phyloP scores from a whole-genome alignment of 2,329 filamentous ascomycete species.

The Triangularia verruculosa region DNA sequence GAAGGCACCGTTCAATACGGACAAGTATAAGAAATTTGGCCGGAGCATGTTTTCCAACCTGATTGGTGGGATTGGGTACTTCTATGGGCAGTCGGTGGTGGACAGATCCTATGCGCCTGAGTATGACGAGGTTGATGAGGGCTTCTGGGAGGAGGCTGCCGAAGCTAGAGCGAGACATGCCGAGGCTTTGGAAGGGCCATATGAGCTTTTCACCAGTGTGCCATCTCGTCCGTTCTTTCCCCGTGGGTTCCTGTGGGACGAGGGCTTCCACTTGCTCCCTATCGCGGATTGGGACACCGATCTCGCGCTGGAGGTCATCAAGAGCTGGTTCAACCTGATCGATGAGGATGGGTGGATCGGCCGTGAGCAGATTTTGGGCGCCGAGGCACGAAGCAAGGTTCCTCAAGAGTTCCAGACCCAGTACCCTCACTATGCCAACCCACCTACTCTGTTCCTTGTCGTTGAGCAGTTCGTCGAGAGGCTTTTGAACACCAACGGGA shows the following conservation, averaged over 20 bases:
- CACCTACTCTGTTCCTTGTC: slow-evolving; percentile 88
- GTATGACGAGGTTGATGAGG: slow-evolving; percentile 92
- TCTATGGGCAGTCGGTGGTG: slow-evolving; percentile 82
- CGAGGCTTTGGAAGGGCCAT: slow-evolving; percentile 73
- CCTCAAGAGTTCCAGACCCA: slow-evolving; percentile 90
- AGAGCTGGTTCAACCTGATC: slow-evolving; percentile 94
- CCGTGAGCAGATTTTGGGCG: slow-evolving; percentile 89
- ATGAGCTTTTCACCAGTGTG: slow-evolving; percentile 85
- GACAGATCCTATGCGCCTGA: slow-evolving; percentile 89
- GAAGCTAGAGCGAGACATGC: slow-evolving; percentile 68
- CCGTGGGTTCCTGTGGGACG: slow-evolving; percentile 94
- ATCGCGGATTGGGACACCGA: slow-evolving; percentile 94
- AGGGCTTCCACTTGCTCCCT: slow-evolving; percentile 91
- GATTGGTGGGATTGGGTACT: slow-evolving; percentile 91
- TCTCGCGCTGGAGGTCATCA: slow-evolving; percentile 79
- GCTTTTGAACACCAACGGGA: slow-evolving; percentile 58
- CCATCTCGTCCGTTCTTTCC: slow-evolving; percentile 96
- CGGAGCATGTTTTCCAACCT: slow-evolving; percentile 93
- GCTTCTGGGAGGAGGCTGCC: slow-evolving; percentile 90
- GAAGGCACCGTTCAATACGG: slow-evolving; percentile 69
- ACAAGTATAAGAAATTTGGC: slow-evolving; percentile 74
- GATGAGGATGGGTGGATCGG: slow-evolving; percentile 98
- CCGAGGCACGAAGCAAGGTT: slow-evolving; percentile 91
- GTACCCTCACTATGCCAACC: slow-evolving; percentile 96
- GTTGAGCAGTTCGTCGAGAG: slow-evolving; percentile 82